Percentiles rank a stretch among this genome's conserved stretches.
phyloP scores from a whole-genome alignment of 768 basidiomycete species.

The Calocera viscosa region DNA sequence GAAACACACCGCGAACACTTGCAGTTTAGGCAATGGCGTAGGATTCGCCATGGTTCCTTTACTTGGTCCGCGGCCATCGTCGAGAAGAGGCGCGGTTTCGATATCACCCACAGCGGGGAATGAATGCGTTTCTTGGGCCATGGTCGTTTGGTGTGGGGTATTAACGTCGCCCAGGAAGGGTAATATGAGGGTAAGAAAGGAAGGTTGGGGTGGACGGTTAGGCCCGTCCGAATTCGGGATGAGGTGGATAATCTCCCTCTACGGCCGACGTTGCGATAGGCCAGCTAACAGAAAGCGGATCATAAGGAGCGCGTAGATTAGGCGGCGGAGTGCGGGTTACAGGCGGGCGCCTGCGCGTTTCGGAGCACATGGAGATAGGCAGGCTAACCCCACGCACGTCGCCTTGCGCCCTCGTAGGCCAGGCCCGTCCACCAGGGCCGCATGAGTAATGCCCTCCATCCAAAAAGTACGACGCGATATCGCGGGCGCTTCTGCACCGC shows the following conservation, averaged over 20 bases:
- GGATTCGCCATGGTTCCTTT: neutral
- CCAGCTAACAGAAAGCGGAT: neutral
- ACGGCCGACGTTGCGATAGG: conserved; percentile 4
- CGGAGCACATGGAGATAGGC: neutral
- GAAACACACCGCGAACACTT: conserved; percentile 15
- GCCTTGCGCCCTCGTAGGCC: too few species aligned
- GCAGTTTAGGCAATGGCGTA: conserved; percentile 16
- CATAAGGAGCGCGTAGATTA: too few species aligned
- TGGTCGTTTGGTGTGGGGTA: conserved; percentile 3
- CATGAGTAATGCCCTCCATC: too few species aligned
- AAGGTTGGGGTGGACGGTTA: neutral
- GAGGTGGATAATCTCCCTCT: neutral
- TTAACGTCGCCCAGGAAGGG: neutral
- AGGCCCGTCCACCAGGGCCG: too few species aligned
- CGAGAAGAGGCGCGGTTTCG: neutral
- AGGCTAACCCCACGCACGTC: neutral
- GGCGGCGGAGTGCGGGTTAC: too few species aligned
- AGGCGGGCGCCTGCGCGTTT: neutral
- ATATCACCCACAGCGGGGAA: neutral
- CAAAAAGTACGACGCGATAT: too few species aligned
- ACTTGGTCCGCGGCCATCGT: neutral
- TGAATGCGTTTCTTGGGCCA: neutral
- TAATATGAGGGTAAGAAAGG: neutral
- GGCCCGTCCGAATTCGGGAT: neutral
- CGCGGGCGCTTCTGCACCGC: too few species aligned